Percentiles rank a stretch among this genome's conserved stretches.
phyloP scores from a whole-genome alignment of 495 filamentous ascomycete species.

The Cercophora scortea region DNA sequence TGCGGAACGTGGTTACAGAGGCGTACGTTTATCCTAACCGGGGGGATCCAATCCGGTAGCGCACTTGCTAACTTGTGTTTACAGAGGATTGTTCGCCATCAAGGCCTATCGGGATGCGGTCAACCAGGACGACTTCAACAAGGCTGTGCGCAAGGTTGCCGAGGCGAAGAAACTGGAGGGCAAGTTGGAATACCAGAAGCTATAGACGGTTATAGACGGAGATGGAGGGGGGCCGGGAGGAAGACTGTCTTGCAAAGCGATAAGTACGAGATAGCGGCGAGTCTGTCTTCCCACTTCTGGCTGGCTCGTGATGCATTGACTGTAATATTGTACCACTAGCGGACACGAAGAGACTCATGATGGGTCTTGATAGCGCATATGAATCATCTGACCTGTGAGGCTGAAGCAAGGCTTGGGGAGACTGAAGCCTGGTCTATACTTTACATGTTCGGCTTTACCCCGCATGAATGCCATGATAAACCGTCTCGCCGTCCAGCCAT shows the following conservation, averaged over 20 bases:
- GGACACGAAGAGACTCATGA: not conserved
- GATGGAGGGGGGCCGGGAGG: not conserved
- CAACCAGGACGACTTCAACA: slow-evolving; percentile 98
- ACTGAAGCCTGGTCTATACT: too few species aligned
- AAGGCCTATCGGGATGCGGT: slow-evolving; percentile 93
- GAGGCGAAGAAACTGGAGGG: slow-evolving; percentile 98
- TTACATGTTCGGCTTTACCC: too few species aligned
- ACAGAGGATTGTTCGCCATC: slow-evolving; percentile 89
- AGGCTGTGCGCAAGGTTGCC: slow-evolving; percentile 91
- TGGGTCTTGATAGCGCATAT: not conserved
- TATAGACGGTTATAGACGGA: slow-evolving; percentile 45
- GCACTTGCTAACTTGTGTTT: slow-evolving; percentile 16
- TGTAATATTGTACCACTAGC: slow-evolving; percentile 20
- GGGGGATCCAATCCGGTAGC: not conserved
- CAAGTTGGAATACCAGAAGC: slow-evolving; percentile 95
- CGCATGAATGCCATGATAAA: too few species aligned
- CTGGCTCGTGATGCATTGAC: not conserved
- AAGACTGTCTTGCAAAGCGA: not conserved
- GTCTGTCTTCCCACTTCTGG: not conserved
- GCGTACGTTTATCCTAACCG: slow-evolving; percentile 57
- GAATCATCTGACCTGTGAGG: not conserved
- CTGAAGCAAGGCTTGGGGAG: too few species aligned
- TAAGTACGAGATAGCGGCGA: not conserved
- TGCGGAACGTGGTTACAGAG: slow-evolving; percentile 97
- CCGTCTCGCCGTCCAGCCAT: too few species aligned